Conservation (phyloP, 164 flowering plant genomes). For the Magnolia officinalis region DNA sequence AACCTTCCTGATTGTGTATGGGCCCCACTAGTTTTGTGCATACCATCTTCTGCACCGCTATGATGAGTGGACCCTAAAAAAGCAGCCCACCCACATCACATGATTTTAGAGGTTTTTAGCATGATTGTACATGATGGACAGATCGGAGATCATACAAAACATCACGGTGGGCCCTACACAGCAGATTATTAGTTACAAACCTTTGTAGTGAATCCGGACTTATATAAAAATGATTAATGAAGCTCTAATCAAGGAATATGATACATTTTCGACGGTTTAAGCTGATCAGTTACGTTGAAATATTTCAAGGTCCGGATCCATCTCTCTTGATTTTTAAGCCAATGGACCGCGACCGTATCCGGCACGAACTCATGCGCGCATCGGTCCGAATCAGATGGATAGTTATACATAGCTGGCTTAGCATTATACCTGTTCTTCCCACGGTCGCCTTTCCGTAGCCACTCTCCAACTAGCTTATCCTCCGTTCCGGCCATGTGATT, state of each 20-base stretch:
- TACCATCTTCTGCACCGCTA: too few species aligned
- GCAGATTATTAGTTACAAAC: not conserved
- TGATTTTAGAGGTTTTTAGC: not conserved
- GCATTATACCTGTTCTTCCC: constrained; percentile 15
- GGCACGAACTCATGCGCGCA: constrained; percentile 21
- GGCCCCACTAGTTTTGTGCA: too few species aligned
- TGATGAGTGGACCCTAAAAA: too few species aligned
- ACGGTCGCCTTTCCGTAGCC: constrained; percentile 6
- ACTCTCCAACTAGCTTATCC: constrained; percentile 10
- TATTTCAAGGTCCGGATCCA: constrained; percentile 20
- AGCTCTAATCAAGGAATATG: constrained; percentile 13
- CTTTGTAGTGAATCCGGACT: not conserved
- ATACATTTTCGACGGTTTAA: constrained; percentile 14
- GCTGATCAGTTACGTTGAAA: constrained; percentile 21
- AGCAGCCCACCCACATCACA: too few species aligned
- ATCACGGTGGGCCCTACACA: not conserved
- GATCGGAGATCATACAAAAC: not conserved
- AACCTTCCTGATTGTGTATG: too few species aligned
- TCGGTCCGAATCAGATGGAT: constrained; percentile 1
- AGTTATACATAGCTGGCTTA: constrained; percentile 23
- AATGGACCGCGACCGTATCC: constrained; percentile 24
- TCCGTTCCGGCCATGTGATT: constrained; percentile 10
- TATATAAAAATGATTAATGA: too few species aligned
- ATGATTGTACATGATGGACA: not conserved
- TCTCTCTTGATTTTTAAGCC: constrained; percentile 17